These are phyloP conservation scores for Scytalidium sp. DNA, from an alignment of 2,329 filamentous ascomycete species.

Conservation along the genomic window DNA sequence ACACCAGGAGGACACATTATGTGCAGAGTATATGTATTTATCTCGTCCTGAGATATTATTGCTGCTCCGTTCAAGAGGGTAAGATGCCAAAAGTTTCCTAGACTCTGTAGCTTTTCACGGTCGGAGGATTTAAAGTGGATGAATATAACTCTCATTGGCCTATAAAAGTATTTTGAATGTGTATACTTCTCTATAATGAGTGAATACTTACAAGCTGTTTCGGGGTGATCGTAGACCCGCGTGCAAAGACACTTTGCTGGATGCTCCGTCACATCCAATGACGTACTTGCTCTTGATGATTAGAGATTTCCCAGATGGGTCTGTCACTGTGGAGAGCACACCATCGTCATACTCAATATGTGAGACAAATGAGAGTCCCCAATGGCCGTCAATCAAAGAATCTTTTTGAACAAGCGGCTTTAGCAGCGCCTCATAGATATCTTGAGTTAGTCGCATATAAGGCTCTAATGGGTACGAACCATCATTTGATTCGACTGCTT, in stretches of 20 bases:
- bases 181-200: no score
- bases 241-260: slow-evolving; percentile 11
- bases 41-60: background rate
- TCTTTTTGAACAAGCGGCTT: background rate
- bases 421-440: background rate
- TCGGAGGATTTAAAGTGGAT: background rate
- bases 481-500: background rate
- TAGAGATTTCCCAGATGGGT: background rate
- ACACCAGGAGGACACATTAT: background rate
- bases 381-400: background rate
- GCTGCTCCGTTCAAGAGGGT: background rate
- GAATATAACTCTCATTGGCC: background rate
- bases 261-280: slow-evolving; percentile 34
- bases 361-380: background rate
- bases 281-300: slow-evolving; percentile 23
- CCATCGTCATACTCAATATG: background rate
- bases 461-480: background rate
- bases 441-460: background rate
- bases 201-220: background rate
- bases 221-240: background rate
- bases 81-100: background rate
- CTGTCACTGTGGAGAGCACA: background rate
- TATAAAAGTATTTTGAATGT: background rate
- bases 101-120: background rate
- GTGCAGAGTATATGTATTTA: background rate